Conservation (phyloP, 768 basidiomycete genomes). For the Mycena metata region DNA sequence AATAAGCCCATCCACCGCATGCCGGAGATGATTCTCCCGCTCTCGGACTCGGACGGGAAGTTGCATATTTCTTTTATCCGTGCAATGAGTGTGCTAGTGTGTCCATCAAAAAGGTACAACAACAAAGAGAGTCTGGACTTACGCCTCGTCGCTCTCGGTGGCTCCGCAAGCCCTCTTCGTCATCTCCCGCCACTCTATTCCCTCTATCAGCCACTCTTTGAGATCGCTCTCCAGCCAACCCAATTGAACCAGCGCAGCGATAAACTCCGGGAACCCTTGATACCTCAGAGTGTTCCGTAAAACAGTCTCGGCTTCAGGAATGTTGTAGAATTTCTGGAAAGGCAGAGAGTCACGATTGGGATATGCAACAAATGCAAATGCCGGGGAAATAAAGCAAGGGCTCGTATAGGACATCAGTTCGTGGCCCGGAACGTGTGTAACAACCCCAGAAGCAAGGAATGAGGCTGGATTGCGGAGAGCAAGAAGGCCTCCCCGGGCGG, state of each 20-base stretch:
- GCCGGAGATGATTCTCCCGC: constrained; percentile 86
- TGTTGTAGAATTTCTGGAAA: constrained; percentile 92
- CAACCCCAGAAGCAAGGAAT: constrained; percentile 76
- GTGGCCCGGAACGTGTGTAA: constrained; percentile 76
- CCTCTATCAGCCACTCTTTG: constrained; percentile 83
- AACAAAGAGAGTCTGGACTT: constrained; percentile 7
- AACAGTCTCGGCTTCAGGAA: constrained; percentile 94
- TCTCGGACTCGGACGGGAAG: constrained; percentile 81
- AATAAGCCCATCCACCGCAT: constrained; percentile 95
- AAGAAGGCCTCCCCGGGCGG: constrained; percentile 94
- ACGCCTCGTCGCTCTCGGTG: constrained; percentile 79
- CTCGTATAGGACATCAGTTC: constrained; percentile 93
- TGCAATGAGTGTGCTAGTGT: constrained; percentile 74
- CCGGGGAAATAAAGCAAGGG: constrained; percentile 95
- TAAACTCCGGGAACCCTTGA: constrained; percentile 97
- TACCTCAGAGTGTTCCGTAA: constrained; percentile 94
- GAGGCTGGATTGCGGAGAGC: constrained; percentile 93
- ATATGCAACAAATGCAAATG: constrained; percentile 96
- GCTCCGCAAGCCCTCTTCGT: constrained; percentile 82
- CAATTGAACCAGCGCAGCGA: constrained; percentile 86
- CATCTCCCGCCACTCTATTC: constrained; percentile 87
- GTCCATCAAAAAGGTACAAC: constrained; percentile 18
- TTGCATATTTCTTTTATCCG: constrained; percentile 77
- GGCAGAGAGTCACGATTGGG: constrained; percentile 95
- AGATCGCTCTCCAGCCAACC: constrained; percentile 85